Base-by-base conservation (phyloP, 345 rosid species). In the Salix suchowensis region DNA sequence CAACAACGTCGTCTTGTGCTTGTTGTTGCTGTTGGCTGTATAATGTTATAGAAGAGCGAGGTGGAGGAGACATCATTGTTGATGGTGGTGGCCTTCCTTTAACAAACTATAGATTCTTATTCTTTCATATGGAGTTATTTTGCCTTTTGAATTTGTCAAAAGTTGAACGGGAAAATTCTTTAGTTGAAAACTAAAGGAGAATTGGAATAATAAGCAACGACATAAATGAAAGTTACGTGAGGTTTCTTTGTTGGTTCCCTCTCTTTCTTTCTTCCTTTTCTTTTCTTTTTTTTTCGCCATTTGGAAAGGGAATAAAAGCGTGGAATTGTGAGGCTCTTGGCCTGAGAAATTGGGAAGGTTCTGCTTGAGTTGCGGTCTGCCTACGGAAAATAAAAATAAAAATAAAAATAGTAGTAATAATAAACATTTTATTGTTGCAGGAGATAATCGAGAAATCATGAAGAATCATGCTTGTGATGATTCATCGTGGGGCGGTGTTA, bases 311-410 rank as follows among this genome's bases (percentile, higher is more conserved):
- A 34, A 37, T 21, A 54, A 48, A 52, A 61, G 55, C 37, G 55
- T 23, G 55, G 39, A 42, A 36, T 58, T 62, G 26, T 18, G 48
- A 30, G 61, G 52, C 55, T 32, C 34, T 12, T 65, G 48, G 71
- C n/a, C 2, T 21, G 28, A 65, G 52, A 19, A 52, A 7, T 9
- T 36, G 74, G 42, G 54, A 65, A 28, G 68, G n/a, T 16, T 61
- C 52, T 55, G 77, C 86, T 76, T 65, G n/a, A 70, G 55, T 73
- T 73, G 79, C 86, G 86, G 76, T 37, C 76, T 68, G 80, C 82
- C 82, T 23, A 54, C 30, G 75, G 55, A 68, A 39, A 39, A 66
- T 4, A 11, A 13, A 6, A 36, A 39, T 9, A 23, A 68, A 39
- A 39, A 66, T 4, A 11, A 34, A 34, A 34, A 34, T 32, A 32